A percentile compares a stretch with the other conserved stretches of the same genome.
Evolutionary conservation across 257 asterid species (phyloP).

Genomic region (Cruciata laevipes): DNA sequence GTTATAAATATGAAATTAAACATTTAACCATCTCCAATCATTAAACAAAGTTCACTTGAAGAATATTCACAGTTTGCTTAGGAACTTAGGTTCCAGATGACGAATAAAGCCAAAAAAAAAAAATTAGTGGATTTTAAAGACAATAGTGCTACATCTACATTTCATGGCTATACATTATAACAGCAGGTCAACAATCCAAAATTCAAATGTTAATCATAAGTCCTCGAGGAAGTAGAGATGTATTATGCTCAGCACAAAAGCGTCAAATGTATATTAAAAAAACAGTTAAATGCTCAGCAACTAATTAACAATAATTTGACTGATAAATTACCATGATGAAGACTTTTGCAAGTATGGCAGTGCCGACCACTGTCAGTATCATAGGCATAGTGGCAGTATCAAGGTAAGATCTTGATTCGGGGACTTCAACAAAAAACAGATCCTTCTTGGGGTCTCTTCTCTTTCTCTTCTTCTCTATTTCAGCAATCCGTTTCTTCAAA

Average conservation of each 20-base stretch:
- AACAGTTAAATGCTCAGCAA: background rate
- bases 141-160: too few relatives aligned
- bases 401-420: constrained; percentile 59
- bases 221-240: background rate
- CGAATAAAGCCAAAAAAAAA: too few relatives aligned
- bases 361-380: constrained; percentile 69
- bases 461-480: constrained; percentile 45
- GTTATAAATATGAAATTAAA: too few relatives aligned
- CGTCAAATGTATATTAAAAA: background rate
- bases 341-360: constrained; percentile 68
- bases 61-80: too few relatives aligned
- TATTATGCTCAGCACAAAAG: background rate
- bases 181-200: too few relatives aligned
- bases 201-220: too few relatives aligned
- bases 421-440: constrained; percentile 58
- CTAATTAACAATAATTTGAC: too few relatives aligned
- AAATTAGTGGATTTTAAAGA: too few relatives aligned
- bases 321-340: constrained; percentile 61
- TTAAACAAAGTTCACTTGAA: too few relatives aligned
- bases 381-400: constrained; percentile 82
- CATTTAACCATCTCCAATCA: too few relatives aligned
- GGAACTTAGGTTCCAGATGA: too few relatives aligned
- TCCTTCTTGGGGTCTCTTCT: constrained; percentile 37
- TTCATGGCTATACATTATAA: too few relatives aligned
- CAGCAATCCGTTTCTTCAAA: constrained; percentile 50